These are phyloP conservation scores for Daldinia sp. DNA, from an alignment of 2,329 filamentous ascomycete species.

Conservation along the genomic window DNA sequence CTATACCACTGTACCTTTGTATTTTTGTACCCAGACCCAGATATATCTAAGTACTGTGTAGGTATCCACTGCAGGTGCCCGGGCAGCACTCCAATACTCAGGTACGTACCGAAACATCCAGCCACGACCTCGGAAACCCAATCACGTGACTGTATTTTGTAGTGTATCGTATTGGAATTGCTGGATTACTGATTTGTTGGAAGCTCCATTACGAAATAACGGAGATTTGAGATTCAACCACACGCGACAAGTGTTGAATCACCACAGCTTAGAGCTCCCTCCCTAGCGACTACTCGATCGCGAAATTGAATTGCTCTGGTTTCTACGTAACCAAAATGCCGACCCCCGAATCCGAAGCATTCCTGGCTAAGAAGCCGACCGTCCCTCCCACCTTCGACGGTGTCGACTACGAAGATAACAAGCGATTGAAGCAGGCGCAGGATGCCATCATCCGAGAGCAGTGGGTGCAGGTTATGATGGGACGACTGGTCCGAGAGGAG, in stretches of 20 bases:
- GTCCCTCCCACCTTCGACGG: slow-evolving; percentile 86
- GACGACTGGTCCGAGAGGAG: slow-evolving; percentile 80
- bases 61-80: too few species aligned
- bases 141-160: slow-evolving; percentile 23
- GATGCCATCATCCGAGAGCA: slow-evolving; percentile 85
- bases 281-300: background rate
- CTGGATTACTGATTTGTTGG: slow-evolving; percentile 9
- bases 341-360: slow-evolving; percentile 81
- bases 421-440: slow-evolving; percentile 81
- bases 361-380: slow-evolving; percentile 83
- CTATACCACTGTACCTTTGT: background rate
- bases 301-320: slow-evolving; percentile 9
- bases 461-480: slow-evolving; percentile 92
- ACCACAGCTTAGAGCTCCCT: background rate
- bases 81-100: too few species aligned
- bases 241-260: slow-evolving; percentile 4
- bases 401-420: slow-evolving; percentile 85
- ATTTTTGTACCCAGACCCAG: background rate
- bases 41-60: too few species aligned
- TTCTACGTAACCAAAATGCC: slow-evolving; percentile 66
- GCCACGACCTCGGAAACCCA: background rate
- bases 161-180: slow-evolving; percentile 4
- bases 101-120: slow-evolving; percentile 4
- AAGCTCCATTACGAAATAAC: slow-evolving; percentile 27
- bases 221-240: slow-evolving; percentile 13